These are phyloP conservation scores for Comarum palustre DNA, from an alignment of 306 rosid species.

Conservation along the genomic window DNA sequence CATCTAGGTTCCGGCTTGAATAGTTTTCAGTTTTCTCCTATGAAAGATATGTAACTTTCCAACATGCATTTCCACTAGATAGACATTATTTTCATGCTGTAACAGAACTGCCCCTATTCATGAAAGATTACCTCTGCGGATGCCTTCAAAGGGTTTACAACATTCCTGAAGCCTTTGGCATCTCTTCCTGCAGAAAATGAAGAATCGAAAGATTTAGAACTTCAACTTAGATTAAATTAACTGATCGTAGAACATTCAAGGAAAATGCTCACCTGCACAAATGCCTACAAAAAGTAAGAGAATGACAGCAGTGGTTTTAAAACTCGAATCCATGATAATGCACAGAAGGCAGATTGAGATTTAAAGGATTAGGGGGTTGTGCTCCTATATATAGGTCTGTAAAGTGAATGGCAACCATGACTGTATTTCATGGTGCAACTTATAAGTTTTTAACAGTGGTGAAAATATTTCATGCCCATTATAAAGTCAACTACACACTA, in stretches of 20 bases:
- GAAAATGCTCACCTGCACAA: constrained; percentile 45
- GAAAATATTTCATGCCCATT: constrained; percentile 8
- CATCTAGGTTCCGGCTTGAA: background rate
- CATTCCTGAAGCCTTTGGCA: constrained; percentile 31
- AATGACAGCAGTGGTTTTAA: constrained; percentile 21
- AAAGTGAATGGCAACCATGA: background rate
- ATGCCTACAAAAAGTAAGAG: constrained; percentile 34
- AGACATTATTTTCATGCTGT: background rate
- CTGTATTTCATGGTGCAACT: constrained; percentile 21
- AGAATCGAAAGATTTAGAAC: background rate
- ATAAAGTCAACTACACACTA: constrained; percentile 24
- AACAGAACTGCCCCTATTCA: background rate
- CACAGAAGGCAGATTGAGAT: constrained; percentile 6
- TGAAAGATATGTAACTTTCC: background rate
- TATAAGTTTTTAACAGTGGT: background rate
- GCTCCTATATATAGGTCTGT: constrained; percentile 15
- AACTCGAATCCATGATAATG: constrained; percentile 16
- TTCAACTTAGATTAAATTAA: background rate
- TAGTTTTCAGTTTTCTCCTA: background rate
- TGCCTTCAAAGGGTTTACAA: constrained; percentile 25
- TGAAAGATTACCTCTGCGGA: constrained; percentile 33
- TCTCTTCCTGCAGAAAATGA: constrained; percentile 32
- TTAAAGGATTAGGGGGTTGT: background rate
- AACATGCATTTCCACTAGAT: background rate
- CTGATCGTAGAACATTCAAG: background rate